Evolutionary conservation across 208 protist genomes (phyloP), one percentile per base, ranked within the genome.

Genomic region (Strigomonas culicis): DNA sequence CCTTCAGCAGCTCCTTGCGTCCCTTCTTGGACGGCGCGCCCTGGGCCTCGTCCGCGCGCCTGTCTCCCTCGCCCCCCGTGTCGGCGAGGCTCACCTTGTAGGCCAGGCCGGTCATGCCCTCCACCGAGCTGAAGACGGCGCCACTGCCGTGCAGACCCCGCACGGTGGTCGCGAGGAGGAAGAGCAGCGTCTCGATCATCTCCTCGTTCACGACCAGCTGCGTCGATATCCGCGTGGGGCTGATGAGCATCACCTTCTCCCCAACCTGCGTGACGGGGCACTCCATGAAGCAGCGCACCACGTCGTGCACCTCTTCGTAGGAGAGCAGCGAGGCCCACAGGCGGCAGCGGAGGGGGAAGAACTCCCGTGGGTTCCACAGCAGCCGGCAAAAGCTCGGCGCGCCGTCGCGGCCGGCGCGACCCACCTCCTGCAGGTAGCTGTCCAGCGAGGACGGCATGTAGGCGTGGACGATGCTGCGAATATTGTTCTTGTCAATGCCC

Each of bases 401-500:
- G 32, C 97, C 97, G 73, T 99, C 98, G 57, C 98, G 80, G 10
- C 98, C 98, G 1, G 96, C 97, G 24, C 98, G 80, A 22, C 98
- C 98, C 24, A 88, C 94, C 67, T 99, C 97, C 75, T 99, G 98
- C 57, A 98, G 96, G 73, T 99, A 99, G 21, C 80, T 86, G 77
- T 99, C 98, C 15, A 99, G 64, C 2, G 89, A 98, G 53, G 97
- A 93, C 0, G 98, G 97, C 6, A 98, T 78, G 0, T 83, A 79
- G 22, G 96, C 86, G 82, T 99, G 98, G 43, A 99, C 76, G 2
- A 99, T 96, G 70, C 86, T 97, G 39, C 98, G 90, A 36, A 99
- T 97, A 65, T 99, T 88, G 0, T 82, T 67, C 74, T 99, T 99
- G 73, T 99, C 96, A 53, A 99, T 98, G n/a, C 96, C 98, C 96